These are phyloP conservation scores for Pyrus pyrifolia DNA, from an alignment of 306 rosid genomes.

Conservation along the genomic window DNA sequence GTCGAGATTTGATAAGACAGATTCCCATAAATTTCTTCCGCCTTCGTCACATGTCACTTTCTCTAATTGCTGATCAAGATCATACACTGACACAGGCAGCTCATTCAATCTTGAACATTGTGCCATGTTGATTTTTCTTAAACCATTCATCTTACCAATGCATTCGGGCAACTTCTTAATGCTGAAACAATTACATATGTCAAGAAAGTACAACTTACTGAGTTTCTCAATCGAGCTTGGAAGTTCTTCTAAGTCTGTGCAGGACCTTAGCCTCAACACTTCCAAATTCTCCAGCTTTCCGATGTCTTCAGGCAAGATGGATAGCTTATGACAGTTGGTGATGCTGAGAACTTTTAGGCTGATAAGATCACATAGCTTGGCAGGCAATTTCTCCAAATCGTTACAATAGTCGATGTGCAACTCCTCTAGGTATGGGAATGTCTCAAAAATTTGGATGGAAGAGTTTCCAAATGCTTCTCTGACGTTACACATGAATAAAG, in stretches of 20 bases:
- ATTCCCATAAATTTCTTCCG: no score
- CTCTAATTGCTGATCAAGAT: no score
- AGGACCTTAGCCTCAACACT: background rate
- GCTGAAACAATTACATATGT: background rate
- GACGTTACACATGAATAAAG: slow-evolving; percentile 61
- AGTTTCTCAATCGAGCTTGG: slow-evolving; percentile 32
- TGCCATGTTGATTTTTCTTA: no score
- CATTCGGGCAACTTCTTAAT: slow-evolving; percentile 35
- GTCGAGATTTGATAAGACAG: no score
- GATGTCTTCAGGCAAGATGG: slow-evolving; percentile 32
- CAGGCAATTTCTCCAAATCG: slow-evolving; percentile 40
- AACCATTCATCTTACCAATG: slow-evolving; percentile 24
- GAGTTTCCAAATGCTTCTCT: slow-evolving; percentile 22
- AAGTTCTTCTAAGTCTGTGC: background rate
- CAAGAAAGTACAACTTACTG: slow-evolving; percentile 21
- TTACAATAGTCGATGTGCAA: slow-evolving; percentile 47
- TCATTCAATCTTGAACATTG: background rate
- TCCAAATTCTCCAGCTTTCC: background rate
- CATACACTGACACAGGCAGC: no score
- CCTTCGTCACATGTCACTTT: no score
- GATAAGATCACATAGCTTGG: slow-evolving; percentile 20
- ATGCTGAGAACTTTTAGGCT: slow-evolving; percentile 37
- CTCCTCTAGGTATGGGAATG: slow-evolving; percentile 39
- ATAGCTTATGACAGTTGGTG: slow-evolving; percentile 48
- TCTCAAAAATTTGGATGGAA: slow-evolving; percentile 19